These are phyloP conservation scores for Lanmaoa pseudosensibilis DNA, from an alignment of 768 basidiomycete genomes.

Conservation along the genomic window DNA sequence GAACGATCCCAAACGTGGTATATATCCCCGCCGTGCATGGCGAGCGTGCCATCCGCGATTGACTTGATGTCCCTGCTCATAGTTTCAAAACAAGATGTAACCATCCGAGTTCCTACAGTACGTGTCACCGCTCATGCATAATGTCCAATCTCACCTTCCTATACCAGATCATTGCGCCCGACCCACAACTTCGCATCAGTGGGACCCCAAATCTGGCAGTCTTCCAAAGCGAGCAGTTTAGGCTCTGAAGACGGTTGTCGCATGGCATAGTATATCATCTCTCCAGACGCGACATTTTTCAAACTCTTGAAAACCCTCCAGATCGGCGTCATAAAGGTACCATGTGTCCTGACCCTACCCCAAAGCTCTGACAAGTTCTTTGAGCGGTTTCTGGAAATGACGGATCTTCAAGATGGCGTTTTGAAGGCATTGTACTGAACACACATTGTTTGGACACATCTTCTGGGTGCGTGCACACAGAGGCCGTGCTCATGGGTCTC, in stretches of 20 bases:
- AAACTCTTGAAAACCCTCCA: too few relatives aligned
- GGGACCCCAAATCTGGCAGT: constrained; percentile 80
- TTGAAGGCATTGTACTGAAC: too few relatives aligned
- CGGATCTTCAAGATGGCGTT: too few relatives aligned
- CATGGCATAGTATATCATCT: too few relatives aligned
- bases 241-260: constrained; percentile 26
- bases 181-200: constrained; percentile 75
- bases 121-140: constrained; percentile 79
- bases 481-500: too few relatives aligned
- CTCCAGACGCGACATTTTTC: too few relatives aligned
- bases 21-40: constrained; percentile 20
- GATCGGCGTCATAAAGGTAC: too few relatives aligned
- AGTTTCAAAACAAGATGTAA: constrained; percentile 86
- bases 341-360: too few relatives aligned
- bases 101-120: constrained; percentile 82
- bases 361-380: too few relatives aligned
- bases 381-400: too few relatives aligned
- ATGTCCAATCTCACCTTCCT: constrained; percentile 86
- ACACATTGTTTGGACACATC: too few relatives aligned
- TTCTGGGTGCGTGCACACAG: too few relatives aligned
- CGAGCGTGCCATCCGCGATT: background rate
- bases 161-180: constrained; percentile 80
- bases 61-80: background rate
- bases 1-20: constrained; percentile 94
- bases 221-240: constrained; percentile 73